Evolutionary conservation across 2,329 filamentous ascomycete species (phyloP).

Genomic region (Colletotrichum abscissum): DNA sequence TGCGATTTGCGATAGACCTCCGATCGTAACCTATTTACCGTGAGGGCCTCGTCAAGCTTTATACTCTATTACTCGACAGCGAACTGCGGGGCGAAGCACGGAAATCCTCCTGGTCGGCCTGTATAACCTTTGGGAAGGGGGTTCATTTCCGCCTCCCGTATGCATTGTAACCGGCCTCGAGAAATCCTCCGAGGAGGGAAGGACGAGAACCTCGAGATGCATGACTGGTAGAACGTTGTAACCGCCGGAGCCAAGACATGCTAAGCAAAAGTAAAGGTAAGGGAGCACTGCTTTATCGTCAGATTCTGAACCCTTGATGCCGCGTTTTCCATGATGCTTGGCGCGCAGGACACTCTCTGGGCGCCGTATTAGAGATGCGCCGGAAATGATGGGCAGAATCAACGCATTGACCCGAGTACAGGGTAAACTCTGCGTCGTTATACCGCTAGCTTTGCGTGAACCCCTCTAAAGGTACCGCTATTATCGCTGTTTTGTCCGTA

Average conservation of each 20-base stretch:
- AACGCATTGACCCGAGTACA: not conserved
- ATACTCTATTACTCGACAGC: not conserved
- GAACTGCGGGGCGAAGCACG: not conserved
- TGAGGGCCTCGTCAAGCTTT: not conserved
- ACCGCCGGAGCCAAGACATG: slow-evolving; percentile 4
- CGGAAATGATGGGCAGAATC: not conserved
- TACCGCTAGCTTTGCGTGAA: not conserved
- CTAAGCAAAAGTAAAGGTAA: slow-evolving; percentile 15
- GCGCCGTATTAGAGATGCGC: not conserved
- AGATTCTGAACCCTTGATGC: slow-evolving; percentile 11
- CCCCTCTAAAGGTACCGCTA: not conserved
- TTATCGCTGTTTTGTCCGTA: not conserved
- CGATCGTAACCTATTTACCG: not conserved
- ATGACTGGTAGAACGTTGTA: not conserved
- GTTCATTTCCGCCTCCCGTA: not conserved
- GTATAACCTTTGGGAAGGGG: not conserved
- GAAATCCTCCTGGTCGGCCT: not conserved
- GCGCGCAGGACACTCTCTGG: not conserved
- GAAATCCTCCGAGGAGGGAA: not conserved
- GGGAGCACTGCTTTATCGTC: not conserved
- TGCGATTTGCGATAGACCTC: not conserved
- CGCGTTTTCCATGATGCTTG: slow-evolving; percentile 8
- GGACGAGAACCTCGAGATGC: not conserved
- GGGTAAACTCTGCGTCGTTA: not conserved
- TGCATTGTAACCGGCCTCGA: not conserved